phyloP scores from a whole-genome alignment of 495 filamentous ascomycete species.

The Neurospora sp. region DNA sequence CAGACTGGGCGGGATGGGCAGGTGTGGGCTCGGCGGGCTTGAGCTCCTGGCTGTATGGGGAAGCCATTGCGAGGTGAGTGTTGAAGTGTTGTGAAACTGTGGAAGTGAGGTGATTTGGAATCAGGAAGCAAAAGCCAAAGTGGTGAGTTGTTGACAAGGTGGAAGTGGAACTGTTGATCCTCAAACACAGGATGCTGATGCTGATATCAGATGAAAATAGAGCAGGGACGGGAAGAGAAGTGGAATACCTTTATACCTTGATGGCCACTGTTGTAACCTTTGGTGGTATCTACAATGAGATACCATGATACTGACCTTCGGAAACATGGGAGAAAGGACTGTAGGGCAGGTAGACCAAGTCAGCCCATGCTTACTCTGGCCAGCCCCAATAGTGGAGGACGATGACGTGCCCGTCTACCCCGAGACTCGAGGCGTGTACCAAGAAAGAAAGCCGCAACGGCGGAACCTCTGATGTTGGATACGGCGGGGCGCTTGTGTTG shows the following conservation, averaged over 20 bases:
- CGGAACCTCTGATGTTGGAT: neutral
- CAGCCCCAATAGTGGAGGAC: neutral
- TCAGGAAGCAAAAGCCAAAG: neutral
- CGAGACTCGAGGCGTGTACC: neutral
- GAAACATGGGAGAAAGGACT: neutral
- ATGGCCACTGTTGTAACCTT: neutral
- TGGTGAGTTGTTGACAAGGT: neutral
- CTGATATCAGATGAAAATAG: neutral
- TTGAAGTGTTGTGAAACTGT: neutral
- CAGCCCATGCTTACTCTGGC: neutral
- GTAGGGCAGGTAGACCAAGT: neutral
- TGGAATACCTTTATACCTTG: neutral
- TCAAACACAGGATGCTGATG: neutral
- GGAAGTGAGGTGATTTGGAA: neutral
- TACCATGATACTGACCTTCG: neutral
- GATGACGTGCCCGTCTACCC: neutral
- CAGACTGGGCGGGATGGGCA: neutral
- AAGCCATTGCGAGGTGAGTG: neutral
- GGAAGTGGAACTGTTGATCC: neutral
- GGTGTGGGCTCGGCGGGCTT: neutral
- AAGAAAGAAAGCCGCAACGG: neutral
- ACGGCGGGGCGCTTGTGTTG: neutral
- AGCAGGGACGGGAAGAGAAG: neutral
- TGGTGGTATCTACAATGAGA: neutral
- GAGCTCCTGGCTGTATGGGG: neutral